A percentile compares a stretch with the other conserved stretches of the same genome.
phyloP scores from a whole-genome alignment of 306 rosid species.

The Glycine soja region DNA sequence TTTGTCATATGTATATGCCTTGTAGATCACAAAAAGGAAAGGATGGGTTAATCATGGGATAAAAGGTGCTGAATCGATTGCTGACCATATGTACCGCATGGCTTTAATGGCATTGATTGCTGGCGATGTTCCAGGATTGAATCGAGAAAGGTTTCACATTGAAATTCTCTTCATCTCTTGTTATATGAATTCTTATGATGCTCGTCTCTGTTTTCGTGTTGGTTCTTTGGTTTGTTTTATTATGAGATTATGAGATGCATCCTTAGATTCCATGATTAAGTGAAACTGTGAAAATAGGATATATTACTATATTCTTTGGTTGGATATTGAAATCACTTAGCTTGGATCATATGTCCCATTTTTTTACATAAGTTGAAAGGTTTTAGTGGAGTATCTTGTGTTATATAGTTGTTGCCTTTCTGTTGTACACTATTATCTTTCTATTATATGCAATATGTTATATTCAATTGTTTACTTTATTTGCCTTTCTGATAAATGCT shows the following conservation, averaged over 20 bases:
- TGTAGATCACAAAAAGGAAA: constrained; percentile 87
- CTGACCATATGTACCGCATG: constrained; percentile 97
- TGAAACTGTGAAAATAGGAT: constrained; percentile 31
- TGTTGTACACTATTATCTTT: constrained; percentile 3
- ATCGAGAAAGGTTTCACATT: constrained; percentile 77
- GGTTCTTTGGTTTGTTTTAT: constrained; percentile 4
- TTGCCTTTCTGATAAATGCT: not conserved
- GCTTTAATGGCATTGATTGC: constrained; percentile 87
- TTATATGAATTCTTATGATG: constrained; percentile 17
- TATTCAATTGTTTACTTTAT: constrained; percentile 12
- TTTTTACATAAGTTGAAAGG: not conserved
- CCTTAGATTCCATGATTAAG: constrained; percentile 28
- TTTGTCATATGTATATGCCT: constrained; percentile 20
- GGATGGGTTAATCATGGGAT: constrained; percentile 98
- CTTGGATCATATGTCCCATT: constrained; percentile 4
- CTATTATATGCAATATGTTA: not conserved
- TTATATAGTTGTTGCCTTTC: constrained; percentile 24
- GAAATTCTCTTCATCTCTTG: constrained; percentile 7
- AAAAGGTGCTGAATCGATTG: constrained; percentile 85
- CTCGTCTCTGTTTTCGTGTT: constrained; percentile 15
- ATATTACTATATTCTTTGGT: constrained; percentile 18
- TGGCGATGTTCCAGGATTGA: constrained; percentile 71
- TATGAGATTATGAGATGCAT: constrained; percentile 34
- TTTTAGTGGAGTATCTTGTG: constrained; percentile 16
- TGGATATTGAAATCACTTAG: not conserved